Conservation (phyloP, 306 rosid genomes). For the Glycine soja region DNA sequence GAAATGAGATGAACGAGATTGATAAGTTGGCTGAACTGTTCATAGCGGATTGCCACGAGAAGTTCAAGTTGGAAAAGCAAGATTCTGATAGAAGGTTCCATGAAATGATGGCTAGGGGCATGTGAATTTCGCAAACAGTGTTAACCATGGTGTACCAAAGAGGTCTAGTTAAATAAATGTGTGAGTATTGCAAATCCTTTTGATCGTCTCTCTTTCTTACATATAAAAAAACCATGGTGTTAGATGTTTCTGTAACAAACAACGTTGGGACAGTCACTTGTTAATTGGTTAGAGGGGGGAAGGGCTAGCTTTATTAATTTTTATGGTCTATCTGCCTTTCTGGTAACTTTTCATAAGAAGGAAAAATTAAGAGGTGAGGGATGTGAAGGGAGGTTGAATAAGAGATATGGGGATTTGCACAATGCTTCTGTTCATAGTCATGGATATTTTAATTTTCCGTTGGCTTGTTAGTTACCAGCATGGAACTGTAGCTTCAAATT, state of each 20-base stretch:
- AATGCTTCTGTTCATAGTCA: conserved; percentile 45
- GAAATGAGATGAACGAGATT: conserved; percentile 54
- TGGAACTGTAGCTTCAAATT: conserved; percentile 22
- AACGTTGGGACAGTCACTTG: neutral
- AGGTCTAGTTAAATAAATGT: no score
- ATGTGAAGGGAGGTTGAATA: neutral
- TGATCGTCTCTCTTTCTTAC: no score
- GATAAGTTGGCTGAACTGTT: conserved; percentile 79
- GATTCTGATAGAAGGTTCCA: conserved; percentile 85
- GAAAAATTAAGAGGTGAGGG: neutral
- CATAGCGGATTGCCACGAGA: conserved; percentile 79
- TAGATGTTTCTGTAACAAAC: no score
- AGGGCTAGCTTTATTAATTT: neutral
- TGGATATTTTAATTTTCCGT: conserved; percentile 28
- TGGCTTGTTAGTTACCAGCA: neutral
- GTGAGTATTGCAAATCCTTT: no score
- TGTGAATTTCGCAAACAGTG: conserved; percentile 3
- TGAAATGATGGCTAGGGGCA: conserved; percentile 78
- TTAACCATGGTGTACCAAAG: no score
- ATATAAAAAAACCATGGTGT: no score
- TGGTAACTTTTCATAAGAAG: conserved; percentile 27
- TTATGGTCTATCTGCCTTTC: neutral
- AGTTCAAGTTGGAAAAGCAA: conserved; percentile 84
- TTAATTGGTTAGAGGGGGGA: conserved; percentile 24
- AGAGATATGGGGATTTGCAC: conserved; percentile 40